These are phyloP conservation scores for Penicillium sp. DNA, from an alignment of 2,329 filamentous ascomycete genomes.

Conservation along the genomic window DNA sequence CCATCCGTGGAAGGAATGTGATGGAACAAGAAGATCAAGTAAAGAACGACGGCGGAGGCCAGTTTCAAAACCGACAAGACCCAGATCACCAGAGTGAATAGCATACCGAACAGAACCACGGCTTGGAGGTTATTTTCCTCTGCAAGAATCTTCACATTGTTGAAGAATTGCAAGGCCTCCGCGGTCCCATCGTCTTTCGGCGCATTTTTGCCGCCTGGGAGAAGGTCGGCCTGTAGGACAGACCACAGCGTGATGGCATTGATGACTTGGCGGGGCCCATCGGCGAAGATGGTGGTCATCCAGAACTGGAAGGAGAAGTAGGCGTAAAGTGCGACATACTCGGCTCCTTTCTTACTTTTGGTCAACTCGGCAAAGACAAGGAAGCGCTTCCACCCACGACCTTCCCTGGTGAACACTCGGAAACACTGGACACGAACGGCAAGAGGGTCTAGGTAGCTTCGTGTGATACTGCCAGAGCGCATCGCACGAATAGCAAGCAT, in stretches of 20 bases:
- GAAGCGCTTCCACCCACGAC: slow-evolving; percentile 85
- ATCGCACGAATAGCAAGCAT: slow-evolving; percentile 81
- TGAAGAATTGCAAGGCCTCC: slow-evolving; percentile 76
- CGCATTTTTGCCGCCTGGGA: slow-evolving; percentile 63
- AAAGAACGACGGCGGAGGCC: slow-evolving; percentile 76
- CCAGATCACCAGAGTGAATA: slow-evolving; percentile 91
- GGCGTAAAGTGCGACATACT: slow-evolving; percentile 88
- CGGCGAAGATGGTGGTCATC: slow-evolving; percentile 86
- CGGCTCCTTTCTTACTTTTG: slow-evolving; percentile 86
- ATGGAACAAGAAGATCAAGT: slow-evolving; percentile 88
- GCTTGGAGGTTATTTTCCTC: slow-evolving; percentile 77
- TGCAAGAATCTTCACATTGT: slow-evolving; percentile 77
- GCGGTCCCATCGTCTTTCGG: slow-evolving; percentile 62
- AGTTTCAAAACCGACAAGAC: slow-evolving; percentile 77
- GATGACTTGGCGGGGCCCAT: slow-evolving; percentile 88
- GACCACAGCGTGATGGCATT: slow-evolving; percentile 89
- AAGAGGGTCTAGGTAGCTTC: slow-evolving; percentile 87
- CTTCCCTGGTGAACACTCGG: slow-evolving; percentile 66
- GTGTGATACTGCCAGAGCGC: slow-evolving; percentile 81
- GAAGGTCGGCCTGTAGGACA: slow-evolving; percentile 76
- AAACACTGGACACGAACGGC: slow-evolving; percentile 85
- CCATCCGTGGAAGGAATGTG: slow-evolving; percentile 85
- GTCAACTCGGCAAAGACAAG: slow-evolving; percentile 91
- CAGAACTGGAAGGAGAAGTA: slow-evolving; percentile 85
- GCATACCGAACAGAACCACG: slow-evolving; percentile 84